phyloP scores from a whole-genome alignment of 1,284 basidiomycete species.

The Sporisorium sorghi region DNA sequence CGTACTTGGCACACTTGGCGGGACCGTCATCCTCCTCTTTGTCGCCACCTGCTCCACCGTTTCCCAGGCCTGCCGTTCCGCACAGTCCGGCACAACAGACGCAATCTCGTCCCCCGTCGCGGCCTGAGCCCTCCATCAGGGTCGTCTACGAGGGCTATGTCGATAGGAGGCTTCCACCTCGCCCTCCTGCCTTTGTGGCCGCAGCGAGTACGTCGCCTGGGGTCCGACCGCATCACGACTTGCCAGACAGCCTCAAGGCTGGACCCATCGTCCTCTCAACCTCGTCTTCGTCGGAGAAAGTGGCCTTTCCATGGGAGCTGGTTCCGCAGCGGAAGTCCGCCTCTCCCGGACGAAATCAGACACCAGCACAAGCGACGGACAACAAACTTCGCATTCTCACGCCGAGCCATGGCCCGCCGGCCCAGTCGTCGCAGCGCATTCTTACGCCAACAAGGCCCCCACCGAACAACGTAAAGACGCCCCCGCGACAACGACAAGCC shows the following conservation, averaged over 20 bases:
- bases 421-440: too few relatives aligned
- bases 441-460: too few relatives aligned
- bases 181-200: background rate
- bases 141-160: too few relatives aligned
- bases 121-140: too few relatives aligned
- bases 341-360: background rate
- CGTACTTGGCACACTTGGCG: conserved; percentile 24
- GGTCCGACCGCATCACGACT: background rate
- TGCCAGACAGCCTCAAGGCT: conserved; percentile 11
- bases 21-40: background rate
- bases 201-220: background rate
- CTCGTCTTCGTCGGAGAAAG: background rate
- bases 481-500: background rate
- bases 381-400: background rate
- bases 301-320: conserved; percentile 32
- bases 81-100: too few relatives aligned
- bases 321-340: conserved; percentile 15
- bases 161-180: background rate
- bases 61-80: background rate
- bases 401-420: too few relatives aligned
- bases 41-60: background rate
- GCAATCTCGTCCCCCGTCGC: too few relatives aligned
- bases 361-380: background rate
- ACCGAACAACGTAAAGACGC: background rate
- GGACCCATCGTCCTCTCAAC: background rate